phyloP scores from a whole-genome alignment of 2,329 filamentous ascomycete genomes.

The Trematosphaeria pertusa region DNA sequence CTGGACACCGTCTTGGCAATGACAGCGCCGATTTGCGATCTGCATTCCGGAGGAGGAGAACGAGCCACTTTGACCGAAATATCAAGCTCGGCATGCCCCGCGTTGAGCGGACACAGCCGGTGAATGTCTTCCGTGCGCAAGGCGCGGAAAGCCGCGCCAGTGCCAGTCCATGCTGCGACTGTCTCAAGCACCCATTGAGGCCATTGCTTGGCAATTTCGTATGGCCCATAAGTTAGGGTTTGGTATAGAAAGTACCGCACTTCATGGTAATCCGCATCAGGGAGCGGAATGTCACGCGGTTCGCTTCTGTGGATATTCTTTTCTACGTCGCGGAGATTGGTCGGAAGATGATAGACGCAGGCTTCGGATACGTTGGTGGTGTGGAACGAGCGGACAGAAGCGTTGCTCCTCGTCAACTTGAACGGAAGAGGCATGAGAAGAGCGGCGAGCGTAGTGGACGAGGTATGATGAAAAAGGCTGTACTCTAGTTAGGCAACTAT shows the following conservation, averaged over 20 bases:
- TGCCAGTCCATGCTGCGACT: constrained; percentile 23
- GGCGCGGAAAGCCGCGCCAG: constrained; percentile 18
- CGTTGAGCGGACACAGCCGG: constrained; percentile 18
- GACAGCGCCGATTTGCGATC: constrained; percentile 1
- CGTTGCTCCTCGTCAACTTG: no score
- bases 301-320: constrained; percentile 2
- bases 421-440: no score
- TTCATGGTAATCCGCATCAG: constrained; percentile 13
- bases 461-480: no score
- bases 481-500: no score
- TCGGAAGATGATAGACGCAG: constrained; percentile 3
- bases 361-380: not conserved
- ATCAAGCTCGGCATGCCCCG: constrained; percentile 12
- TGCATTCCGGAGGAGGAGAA: constrained; percentile 9
- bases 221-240: constrained; percentile 20
- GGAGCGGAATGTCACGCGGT: constrained; percentile 12
- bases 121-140: constrained; percentile 11
- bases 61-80: not conserved
- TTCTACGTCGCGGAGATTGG: constrained; percentile 1
- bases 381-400: no score
- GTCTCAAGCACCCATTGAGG: constrained; percentile 38
- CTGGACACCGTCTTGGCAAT: constrained; percentile 5
- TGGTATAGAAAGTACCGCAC: constrained; percentile 30
- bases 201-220: constrained; percentile 17
- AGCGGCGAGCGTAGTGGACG: no score